Conservation (phyloP, 1,284 basidiomycete genomes). For the Chiua sp. region DNA sequence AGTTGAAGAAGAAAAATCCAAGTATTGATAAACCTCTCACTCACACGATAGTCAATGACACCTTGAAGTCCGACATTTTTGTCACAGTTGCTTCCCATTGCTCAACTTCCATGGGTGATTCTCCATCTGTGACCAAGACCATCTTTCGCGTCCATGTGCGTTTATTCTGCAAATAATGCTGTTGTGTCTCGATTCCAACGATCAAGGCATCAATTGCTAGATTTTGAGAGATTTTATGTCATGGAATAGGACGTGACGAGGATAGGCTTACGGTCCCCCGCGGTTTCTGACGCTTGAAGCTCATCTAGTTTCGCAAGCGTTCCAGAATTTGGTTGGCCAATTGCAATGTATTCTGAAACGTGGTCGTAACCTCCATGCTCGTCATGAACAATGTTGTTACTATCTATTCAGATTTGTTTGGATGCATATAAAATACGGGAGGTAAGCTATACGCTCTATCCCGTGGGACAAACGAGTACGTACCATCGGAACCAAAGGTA, state of each 20-base stretch:
- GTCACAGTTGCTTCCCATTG: conserved; percentile 75
- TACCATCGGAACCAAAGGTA: conserved; percentile 82
- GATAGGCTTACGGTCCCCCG: conserved; percentile 79
- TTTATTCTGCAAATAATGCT: conserved; percentile 63
- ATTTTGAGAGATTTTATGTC: not conserved
- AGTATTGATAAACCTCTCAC: conserved; percentile 31
- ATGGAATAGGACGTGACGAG: too few relatives aligned
- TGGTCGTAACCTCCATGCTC: conserved; percentile 74
- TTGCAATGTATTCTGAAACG: conserved; percentile 79
- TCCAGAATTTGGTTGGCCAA: conserved; percentile 75
- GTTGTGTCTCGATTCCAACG: conserved; percentile 83
- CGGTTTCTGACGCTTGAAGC: conserved; percentile 62
- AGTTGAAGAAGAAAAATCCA: not conserved
- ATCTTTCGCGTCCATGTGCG: conserved; percentile 84
- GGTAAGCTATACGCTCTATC: not conserved
- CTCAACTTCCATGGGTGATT: conserved; percentile 70
- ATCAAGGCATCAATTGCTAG: conserved; percentile 88
- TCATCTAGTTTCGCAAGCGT: conserved; percentile 78
- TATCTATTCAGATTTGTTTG: conserved; percentile 48
- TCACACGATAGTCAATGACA: conserved; percentile 70
- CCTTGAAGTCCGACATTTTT: conserved; percentile 67
- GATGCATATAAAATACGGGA: not conserved
- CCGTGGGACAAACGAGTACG: conserved; percentile 8
- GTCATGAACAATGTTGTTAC: conserved; percentile 74
- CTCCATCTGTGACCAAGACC: conserved; percentile 82